Evolutionary conservation across 306 rosid genomes (phyloP), one percentile per base, ranked within the genome.

Genomic region (Dalbergia cultrata): DNA sequence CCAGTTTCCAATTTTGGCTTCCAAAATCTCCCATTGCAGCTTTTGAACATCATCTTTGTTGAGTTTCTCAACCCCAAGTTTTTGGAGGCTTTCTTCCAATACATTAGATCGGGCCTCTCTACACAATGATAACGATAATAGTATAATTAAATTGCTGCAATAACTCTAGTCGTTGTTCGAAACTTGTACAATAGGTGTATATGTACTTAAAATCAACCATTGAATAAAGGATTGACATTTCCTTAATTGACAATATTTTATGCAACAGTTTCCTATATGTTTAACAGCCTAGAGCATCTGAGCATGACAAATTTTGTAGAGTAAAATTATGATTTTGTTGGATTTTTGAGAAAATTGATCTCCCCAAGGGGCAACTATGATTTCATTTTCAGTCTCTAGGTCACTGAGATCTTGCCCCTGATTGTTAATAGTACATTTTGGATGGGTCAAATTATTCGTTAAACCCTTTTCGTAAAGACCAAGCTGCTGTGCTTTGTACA

Each of bases 1-100:
- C 99, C 99, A 95, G 82, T 90, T 93, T 84, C 99, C 99, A 69
- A 95, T 93, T 89, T 95, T 95, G 75, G 99, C 99, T 86, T 95
- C 98, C 86, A 95, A 90, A 85, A 91, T 90, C 89, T 95, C 99
- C 99, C 98, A 93, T 66, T 88, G 97, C 88, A 93, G 90, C 90
- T 89, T 95, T 81, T 95, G 98, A 83, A 93, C 99, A 80, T 95
- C 99, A 0, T 93, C 97, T 88, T 95, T 93, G 92, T 93, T 90
- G 70, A 93, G 97, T 86, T 93, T 95, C 83, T 95, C 99, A 78
- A 95, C 98, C 50, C 99, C 98, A 80, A 95, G 86, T 85, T 90
- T 95, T 56, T 82, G 86, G 61, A 95, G 93, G 85, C 99, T 95
- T 86, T 92, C 99, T 88, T 95, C 97, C 84, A 95, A 77, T 76